Conservation (phyloP, 2,329 filamentous ascomycete genomes). For the Plectosphaerella sp. region DNA sequence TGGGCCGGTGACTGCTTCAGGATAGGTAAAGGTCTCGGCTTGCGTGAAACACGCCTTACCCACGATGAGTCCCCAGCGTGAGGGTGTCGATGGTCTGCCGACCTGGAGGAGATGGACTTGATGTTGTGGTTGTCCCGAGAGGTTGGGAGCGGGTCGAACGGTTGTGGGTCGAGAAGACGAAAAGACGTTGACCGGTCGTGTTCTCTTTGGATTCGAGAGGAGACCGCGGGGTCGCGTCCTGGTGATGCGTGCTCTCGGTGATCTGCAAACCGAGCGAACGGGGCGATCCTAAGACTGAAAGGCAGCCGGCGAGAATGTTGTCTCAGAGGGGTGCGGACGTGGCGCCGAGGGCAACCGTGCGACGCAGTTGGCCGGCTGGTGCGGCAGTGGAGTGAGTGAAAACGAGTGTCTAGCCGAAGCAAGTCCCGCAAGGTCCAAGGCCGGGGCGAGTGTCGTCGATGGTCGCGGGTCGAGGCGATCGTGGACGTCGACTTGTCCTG, state of each 20-base stretch:
- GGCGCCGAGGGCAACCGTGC: background rate
- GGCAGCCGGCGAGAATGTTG: background rate
- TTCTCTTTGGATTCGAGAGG: no score
- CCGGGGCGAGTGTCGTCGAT: background rate
- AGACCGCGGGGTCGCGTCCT: no score
- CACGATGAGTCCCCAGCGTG: no score
- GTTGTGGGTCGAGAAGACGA: no score
- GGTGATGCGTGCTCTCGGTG: background rate
- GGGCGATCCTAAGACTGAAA: background rate
- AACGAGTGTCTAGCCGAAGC: background rate
- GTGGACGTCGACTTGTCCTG: background rate
- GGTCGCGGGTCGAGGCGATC: background rate
- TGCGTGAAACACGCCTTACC: no score
- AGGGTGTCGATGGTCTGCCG: no score
- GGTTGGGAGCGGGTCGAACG: no score
- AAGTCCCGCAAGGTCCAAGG: background rate
- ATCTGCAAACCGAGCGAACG: background rate
- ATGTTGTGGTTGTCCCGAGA: no score
- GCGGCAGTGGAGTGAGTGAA: background rate
- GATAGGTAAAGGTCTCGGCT: no score
- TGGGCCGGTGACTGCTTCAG: background rate
- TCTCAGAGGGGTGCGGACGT: background rate
- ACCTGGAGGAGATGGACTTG: no score
- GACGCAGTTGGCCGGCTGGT: background rate
- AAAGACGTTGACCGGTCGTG: no score